phyloP scores from a whole-genome alignment of 2,329 filamentous ascomycete species.

The Penicillium sp. region DNA sequence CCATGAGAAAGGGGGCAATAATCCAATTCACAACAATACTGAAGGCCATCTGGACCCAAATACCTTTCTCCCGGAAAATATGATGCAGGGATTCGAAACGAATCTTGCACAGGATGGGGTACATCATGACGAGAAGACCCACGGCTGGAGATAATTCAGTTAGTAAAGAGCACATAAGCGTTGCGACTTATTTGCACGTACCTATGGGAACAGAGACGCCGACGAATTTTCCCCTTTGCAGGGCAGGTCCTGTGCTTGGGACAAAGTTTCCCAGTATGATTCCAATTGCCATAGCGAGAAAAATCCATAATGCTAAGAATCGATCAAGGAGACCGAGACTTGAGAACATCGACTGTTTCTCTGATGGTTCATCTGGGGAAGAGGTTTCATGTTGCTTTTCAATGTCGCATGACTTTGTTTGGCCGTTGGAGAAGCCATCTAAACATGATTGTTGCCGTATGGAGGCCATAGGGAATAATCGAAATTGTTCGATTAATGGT shows the following conservation, averaged over 20 bases:
- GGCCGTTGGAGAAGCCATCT: neutral
- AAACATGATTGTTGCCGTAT: neutral
- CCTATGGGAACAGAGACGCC: slow-evolving; percentile 67
- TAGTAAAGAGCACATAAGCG: neutral
- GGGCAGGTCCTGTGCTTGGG: slow-evolving; percentile 55
- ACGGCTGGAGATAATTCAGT: slow-evolving; percentile 55
- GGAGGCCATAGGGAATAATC: neutral
- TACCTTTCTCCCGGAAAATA: slow-evolving; percentile 57
- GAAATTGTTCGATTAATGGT: no score
- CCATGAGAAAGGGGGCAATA: slow-evolving; percentile 79
- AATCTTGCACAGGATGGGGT: slow-evolving; percentile 86
- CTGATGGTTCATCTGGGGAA: neutral
- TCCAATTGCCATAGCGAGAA: slow-evolving; percentile 73
- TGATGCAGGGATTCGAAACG: slow-evolving; percentile 72
- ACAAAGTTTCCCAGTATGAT: slow-evolving; percentile 76
- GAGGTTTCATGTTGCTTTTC: slow-evolving; percentile 1
- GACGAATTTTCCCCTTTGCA: slow-evolving; percentile 71
- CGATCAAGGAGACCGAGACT: slow-evolving; percentile 61
- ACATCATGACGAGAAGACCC: slow-evolving; percentile 90
- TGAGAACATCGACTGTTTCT: slow-evolving; percentile 39
- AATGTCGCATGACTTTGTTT: slow-evolving; percentile 2
- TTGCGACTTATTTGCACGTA: slow-evolving; percentile 30
- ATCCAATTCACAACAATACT: slow-evolving; percentile 82
- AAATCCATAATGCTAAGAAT: slow-evolving; percentile 69
- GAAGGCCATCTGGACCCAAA: slow-evolving; percentile 79